Evolutionary conservation across 345 rosid species (phyloP).

Genomic region (Hibiscus trionum): DNA sequence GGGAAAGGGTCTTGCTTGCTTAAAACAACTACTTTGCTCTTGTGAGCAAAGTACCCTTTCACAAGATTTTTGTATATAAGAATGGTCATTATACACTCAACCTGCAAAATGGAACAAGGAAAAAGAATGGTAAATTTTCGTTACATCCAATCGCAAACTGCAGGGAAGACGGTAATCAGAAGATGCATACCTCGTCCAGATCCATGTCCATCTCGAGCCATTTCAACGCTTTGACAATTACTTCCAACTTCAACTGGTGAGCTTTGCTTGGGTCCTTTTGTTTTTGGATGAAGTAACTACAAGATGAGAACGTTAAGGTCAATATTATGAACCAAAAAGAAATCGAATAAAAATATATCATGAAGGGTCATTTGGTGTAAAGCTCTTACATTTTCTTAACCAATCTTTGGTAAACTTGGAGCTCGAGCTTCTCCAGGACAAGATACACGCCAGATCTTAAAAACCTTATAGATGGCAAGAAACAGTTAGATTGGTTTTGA

Average conservation of each 20-base stretch:
- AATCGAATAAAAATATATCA: neutral
- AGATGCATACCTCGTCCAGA: conserved; percentile 62
- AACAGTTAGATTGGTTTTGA: neutral
- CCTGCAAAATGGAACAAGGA: conserved; percentile 31
- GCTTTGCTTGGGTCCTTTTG: conserved; percentile 82
- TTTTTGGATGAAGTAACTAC: conserved; percentile 81
- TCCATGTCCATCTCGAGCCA: conserved; percentile 97
- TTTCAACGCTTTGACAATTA: conserved; percentile 70
- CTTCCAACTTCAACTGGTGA: conserved; percentile 92
- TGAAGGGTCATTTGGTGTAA: neutral
- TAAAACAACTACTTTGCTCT: conserved; percentile 88
- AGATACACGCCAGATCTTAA: conserved; percentile 93
- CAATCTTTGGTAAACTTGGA: conserved; percentile 91
- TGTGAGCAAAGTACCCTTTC: conserved; percentile 90
- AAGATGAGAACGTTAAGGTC: neutral
- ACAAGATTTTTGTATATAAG: conserved; percentile 78
- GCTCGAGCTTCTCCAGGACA: conserved; percentile 94
- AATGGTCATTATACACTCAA: conserved; percentile 86
- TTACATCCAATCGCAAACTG: neutral
- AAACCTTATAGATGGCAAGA: conserved; percentile 36
- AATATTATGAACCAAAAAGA: neutral
- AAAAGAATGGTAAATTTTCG: conserved; percentile 8
- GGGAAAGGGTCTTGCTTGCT: conserved; percentile 99
- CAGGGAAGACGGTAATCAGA: neutral
- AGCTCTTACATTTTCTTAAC: conserved; percentile 78